Conservation (phyloP, 2,329 filamentous ascomycete genomes). For the Biscogniauxia sp. region DNA sequence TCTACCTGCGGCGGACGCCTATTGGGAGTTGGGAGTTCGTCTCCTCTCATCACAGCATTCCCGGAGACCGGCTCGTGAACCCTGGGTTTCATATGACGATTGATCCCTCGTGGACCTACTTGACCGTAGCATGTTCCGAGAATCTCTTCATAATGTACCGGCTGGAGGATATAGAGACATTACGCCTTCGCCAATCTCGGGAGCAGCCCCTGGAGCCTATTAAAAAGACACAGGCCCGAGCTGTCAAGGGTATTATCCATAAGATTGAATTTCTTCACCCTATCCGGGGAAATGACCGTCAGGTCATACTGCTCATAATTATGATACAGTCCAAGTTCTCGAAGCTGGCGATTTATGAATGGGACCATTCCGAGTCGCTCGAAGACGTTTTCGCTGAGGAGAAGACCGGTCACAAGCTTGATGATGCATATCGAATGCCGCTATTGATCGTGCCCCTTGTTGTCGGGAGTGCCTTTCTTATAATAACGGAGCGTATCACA, state of each 20-base stretch:
- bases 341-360: constrained; percentile 58
- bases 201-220: constrained; percentile 57
- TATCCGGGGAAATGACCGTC: constrained; percentile 60
- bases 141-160: constrained; percentile 70
- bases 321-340: constrained; percentile 48
- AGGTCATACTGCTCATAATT: constrained; percentile 74
- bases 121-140: constrained; percentile 70
- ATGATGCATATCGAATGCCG: constrained; percentile 56
- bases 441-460: constrained; percentile 70
- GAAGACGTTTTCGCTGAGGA: constrained; percentile 43
- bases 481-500: constrained; percentile 61
- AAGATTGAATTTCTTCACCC: constrained; percentile 86
- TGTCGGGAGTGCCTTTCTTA: constrained; percentile 67
- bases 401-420: constrained; percentile 49
- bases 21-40: constrained; percentile 57
- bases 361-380: constrained; percentile 53
- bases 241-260: constrained; percentile 71
- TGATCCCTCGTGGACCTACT: constrained; percentile 69
- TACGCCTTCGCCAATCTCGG: constrained; percentile 48
- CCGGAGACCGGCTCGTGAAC: constrained; percentile 55
- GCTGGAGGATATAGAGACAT: constrained; percentile 55
- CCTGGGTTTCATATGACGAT: constrained; percentile 68
- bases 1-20: constrained; percentile 58
- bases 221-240: constrained; percentile 40
- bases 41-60: constrained; percentile 56